Base-by-base conservation (phyloP, 495 filamentous ascomycete genomes). In the Hyaloscypha hepaticicola region DNA sequence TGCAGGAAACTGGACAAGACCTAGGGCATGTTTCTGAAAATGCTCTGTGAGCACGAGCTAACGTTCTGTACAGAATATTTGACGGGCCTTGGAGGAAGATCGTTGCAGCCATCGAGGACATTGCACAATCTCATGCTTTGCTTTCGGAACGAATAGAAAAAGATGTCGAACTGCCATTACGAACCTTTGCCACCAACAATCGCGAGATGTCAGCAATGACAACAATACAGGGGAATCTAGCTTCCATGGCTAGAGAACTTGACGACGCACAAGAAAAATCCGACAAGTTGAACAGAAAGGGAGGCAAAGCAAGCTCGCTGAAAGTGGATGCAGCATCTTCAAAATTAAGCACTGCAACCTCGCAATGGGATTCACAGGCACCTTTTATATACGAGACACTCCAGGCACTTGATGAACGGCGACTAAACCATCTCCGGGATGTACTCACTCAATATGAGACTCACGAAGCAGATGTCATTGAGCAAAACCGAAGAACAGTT, bases 351-450 rank as follows among this genome's bases (percentile, higher is more conserved):
- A 87, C 85, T 68, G 89, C 93, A 4, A 85, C 78, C 55, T 84
- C 88, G 65, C 90, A 96, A 74, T 99, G 96, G 96, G 89, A 97
- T 34, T 96, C 95, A 9, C 91, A 96, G 73, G 91, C 96, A 34
- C 96, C 96, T 7, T 98, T 90, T 76, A 88, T 97, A 61, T 98
- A 96, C 72, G 96, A 98, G 75, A 91, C 89, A 64, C 85, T 99
- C 21, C 96, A 99, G 75, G 87, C 92, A 7, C 78, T 93, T 21
- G 96, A 99, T 65, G 96, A 99, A 77, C 87, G 82, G 62, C 83
- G 96, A 61, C 81, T 96, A 65, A 97, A 97, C 74, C 90, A 96
- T 74, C 81, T 99, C 58, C 90, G 95, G 51, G 94, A 98, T 76
- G 88, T 90, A 58, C 82, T 99, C 48, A 98, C 95, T 1, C 95